Evolutionary conservation across 352 stramenopile genomes (phyloP), one percentile per base, ranked within the genome.

Genomic region (Achlya hypogyna): DNA sequence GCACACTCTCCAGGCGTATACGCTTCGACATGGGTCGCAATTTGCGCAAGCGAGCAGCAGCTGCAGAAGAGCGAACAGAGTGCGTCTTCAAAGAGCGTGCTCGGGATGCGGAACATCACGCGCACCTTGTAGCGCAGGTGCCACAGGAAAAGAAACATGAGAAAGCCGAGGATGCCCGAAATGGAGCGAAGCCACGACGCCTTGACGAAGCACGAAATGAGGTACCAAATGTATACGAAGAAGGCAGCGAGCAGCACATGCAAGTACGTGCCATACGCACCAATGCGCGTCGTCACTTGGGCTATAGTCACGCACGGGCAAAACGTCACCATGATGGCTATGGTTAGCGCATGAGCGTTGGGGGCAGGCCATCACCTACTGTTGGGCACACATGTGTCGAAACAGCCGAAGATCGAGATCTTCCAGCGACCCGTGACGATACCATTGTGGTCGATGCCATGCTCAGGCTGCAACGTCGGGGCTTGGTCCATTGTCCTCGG

Each of bases 21-120:
- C 38, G 70, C 70, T 49, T 76, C 67, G 29, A 76, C 31, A 43
- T 78, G 72, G 38, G 67, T 75, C 53, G 74, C 65, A 72, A 80
- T 90, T 71, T 91, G 83, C 12, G 83, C 83, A 52, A 90, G 74
- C 2, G 81, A 87, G 74, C 83, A 91, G 73, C 77, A 90, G 65
- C 77, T 77, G 67, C 83, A 91, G 72, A 72, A 91, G 42, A 75
- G 62, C 49, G 76, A 75, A 65, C 71, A 75, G 25, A 71, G 70
- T 6, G 63, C 62, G 63, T 91, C 83, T 51, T 89, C 78, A 4
- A 74, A 43, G 18, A 81, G 73, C 60, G 77, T 82, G 32, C 83
- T 81, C 0, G 83, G 83, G 49, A 91, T 86, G 58, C 69, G 73
- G 56, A 89, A 88, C 62, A 87, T 62, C 38, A 71, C 72, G 25